Conservation (phyloP, 306 rosid genomes). For the Vachellia pachyceras region DNA sequence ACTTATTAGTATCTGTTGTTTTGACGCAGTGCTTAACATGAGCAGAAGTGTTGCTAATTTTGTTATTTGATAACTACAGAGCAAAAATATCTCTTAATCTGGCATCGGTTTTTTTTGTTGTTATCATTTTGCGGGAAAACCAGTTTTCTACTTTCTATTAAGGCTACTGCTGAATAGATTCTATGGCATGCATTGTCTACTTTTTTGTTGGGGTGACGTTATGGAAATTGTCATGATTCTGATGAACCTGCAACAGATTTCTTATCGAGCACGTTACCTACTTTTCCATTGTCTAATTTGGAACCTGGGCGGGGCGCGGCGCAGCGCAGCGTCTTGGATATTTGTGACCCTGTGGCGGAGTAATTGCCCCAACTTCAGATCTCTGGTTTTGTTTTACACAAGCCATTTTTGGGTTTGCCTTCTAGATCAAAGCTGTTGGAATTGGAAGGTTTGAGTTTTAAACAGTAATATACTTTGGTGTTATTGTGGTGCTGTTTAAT, state of each 20-base stretch:
- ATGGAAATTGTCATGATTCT: background rate
- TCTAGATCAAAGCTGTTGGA: background rate
- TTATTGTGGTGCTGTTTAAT: background rate
- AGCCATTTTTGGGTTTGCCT: background rate
- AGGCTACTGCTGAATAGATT: background rate
- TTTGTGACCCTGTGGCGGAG: background rate
- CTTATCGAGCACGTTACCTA: background rate
- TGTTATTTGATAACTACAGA: slow-evolving; percentile 2
- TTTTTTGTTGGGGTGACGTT: background rate
- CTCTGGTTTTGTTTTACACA: background rate
- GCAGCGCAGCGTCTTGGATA: background rate
- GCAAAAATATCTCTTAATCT: background rate
- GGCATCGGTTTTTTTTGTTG: background rate
- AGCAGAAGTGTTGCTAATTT: background rate
- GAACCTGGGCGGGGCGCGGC: no score
- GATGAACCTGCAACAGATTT: background rate
- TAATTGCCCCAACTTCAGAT: background rate
- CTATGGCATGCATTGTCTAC: background rate
- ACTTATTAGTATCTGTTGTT: background rate
- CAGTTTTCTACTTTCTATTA: background rate
- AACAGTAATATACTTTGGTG: background rate
- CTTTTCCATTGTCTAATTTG: background rate
- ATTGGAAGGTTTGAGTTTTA: slow-evolving; percentile 3
- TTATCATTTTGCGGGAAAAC: background rate
- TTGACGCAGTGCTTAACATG: background rate